Base-by-base conservation (phyloP, 192 early-diverging fungal genomes). In the Anaeromyces robustus region DNA sequence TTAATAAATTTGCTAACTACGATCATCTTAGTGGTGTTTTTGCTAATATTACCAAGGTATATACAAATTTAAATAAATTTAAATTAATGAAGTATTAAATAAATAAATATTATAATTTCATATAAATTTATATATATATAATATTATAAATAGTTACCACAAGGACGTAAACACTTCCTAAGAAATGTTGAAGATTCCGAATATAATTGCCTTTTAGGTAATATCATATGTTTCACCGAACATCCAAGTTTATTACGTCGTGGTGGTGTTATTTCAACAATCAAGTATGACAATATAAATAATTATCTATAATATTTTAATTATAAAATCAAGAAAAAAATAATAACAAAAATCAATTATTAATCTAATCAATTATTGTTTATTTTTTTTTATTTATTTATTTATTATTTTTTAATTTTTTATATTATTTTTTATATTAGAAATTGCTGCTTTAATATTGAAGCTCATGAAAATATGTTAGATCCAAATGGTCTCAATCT, bases 11-110 rank as follows among this genome's bases (percentile, higher is more conserved):
- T 52, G 95, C 96, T 30, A 88, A 90, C 30, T 97, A 87, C 82
- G 86, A 94, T 68, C 97, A 95, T 80, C 89, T 99, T 82, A 93
- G 93, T 30, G 95, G 94, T 52, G 96, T 98, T 17, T 97, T 99
- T 88, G 95, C 95, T 22, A 95, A 97, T 77, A 83, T 97, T 30
- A 90, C 95, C 6, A 87, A 84, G 43, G 78, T 82, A 29, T 83
- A 83, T 29, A 78, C 31, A 2, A 86, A 22, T 12, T 84, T 14
- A 22, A 80, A 80, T n/a, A n/a, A n/a, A n/a, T n/a, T n/a, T n/a
- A n/a, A n/a, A n/a, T n/a, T n/a, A n/a, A n/a, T n/a, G n/a, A n/a
- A n/a, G n/a, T n/a, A n/a, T 88, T 90, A 85, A 37, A 85, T 82
- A 41, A 3, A 28, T 83, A 2, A 26, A 30, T 6, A 83, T 29